Base-by-base conservation (phyloP, 2,329 filamentous ascomycete species). In the Thielaviopsis punctulata region DNA sequence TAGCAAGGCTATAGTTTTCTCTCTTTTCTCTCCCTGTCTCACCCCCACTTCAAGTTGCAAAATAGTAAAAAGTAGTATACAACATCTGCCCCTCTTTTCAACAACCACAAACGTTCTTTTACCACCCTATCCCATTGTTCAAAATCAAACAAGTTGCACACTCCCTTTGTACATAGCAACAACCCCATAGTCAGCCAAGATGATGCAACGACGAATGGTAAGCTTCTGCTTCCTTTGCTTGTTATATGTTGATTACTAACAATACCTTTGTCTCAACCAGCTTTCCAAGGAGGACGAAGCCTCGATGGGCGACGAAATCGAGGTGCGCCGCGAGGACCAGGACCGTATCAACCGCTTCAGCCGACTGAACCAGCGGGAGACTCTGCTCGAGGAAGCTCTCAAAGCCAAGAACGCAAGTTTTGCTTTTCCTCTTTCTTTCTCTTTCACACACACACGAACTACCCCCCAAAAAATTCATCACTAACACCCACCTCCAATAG, bases 261-360 rank as follows among this genome's bases (percentile, higher is more conserved):
- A 36, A 10, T 39, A 27, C 58, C 62, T 24, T 62, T 56, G 22
- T 4, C 27, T 24, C 45, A 22, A 23, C 18, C 62, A 96, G 92
- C 83, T 98, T 59, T 87, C 86, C 45, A 93, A 87, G 64, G 90
- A 95, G 65, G 90, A 96, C 61, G 92, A 98, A 68, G 82, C 80
- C 55, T 73, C 80, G 19, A 75, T 74, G 50, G 76, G 79, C 56
- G 84, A 92, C 59, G 92, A 98, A 64, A 83, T 88, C 60, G 86
- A 95, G 67, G 92, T 98, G 55, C 85, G 92, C 56, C 84, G 89
- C 62, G 89, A 96, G 66, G 92, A 98, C 65, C 92, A 98, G 68
- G 89, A 96, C 70, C 94, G 92, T 70, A 98, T 98, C 78, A 98
- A 98, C 70, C 83, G 81, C 58, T 98, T 98, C 73, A 95, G 89